phyloP scores from a whole-genome alignment of 2,329 filamentous ascomycete species.

The Tolypocladium paradoxum region DNA sequence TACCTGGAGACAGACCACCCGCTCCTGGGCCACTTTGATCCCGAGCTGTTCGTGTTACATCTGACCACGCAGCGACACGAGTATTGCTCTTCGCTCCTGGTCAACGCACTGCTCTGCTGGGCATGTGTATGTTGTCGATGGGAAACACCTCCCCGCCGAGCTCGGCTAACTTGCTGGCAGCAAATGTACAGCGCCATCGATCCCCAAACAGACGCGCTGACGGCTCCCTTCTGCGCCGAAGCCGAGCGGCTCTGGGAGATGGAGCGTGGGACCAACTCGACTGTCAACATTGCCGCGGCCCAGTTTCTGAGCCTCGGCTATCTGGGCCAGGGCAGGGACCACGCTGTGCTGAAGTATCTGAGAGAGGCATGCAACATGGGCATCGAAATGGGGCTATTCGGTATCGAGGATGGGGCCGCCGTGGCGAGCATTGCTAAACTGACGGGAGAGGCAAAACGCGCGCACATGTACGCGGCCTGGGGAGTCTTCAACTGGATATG shows the following conservation, averaged over 20 bases:
- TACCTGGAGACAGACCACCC: slow-evolving; percentile 27
- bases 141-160: background rate
- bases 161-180: slow-evolving; percentile 7
- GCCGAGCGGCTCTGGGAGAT: slow-evolving; percentile 17
- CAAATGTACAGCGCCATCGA: slow-evolving; percentile 24
- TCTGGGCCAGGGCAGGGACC: slow-evolving; percentile 19
- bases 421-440: background rate
- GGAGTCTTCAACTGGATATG: slow-evolving; percentile 22
- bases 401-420: background rate
- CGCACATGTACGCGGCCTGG: slow-evolving; percentile 10
- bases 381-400: slow-evolving; percentile 13
- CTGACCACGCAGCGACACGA: slow-evolving; percentile 11
- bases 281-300: slow-evolving; percentile 16
- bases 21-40: slow-evolving; percentile 24
- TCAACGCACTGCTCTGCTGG: slow-evolving; percentile 23
- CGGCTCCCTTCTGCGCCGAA: slow-evolving; percentile 11
- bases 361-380: slow-evolving; percentile 15
- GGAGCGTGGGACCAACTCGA: slow-evolving; percentile 9
- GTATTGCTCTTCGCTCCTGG: slow-evolving; percentile 23
- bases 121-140: slow-evolving; percentile 17
- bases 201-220: slow-evolving; percentile 9
- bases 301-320: slow-evolving; percentile 19
- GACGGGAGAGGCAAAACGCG: slow-evolving; percentile 6
- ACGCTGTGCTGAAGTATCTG: slow-evolving; percentile 16
- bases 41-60: slow-evolving; percentile 21